Conservation (phyloP, 192 early-diverging fungal genomes). For the Dispira simplex region DNA sequence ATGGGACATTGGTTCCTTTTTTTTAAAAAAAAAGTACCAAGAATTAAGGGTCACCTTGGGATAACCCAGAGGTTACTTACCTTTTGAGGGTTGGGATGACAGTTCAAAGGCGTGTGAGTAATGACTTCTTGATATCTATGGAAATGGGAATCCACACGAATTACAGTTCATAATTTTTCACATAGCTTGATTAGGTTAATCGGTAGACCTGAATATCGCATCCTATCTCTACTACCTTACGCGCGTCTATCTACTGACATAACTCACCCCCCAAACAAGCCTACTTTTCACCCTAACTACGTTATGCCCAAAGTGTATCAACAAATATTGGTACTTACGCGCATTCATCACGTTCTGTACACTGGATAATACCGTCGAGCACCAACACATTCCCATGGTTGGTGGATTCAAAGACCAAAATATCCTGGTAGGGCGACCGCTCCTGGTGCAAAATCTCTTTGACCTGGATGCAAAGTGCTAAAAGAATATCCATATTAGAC, state of each 20-base stretch:
- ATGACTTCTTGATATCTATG: constrained; percentile 46
- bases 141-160: background rate
- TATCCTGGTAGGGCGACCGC: constrained; percentile 42
- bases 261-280: background rate
- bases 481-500: background rate
- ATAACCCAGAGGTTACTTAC: constrained; percentile 12
- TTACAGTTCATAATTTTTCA: background rate
- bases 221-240: background rate
- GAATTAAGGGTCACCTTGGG: background rate
- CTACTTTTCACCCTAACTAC: too few relatives aligned
- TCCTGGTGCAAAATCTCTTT: constrained; percentile 38
- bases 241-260: background rate
- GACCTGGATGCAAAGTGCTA: constrained; percentile 43
- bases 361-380: constrained; percentile 48
- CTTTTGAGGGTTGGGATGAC: constrained; percentile 41
- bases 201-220: background rate
- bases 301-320: background rate
- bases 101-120: constrained; percentile 41
- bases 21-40: background rate
- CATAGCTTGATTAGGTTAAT: background rate
- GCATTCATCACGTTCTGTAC: constrained; percentile 48
- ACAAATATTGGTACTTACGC: constrained; percentile 12
- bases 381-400: constrained; percentile 48
- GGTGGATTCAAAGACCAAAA: constrained; percentile 41
- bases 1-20: background rate